Evolutionary conservation across 2,329 filamentous ascomycete genomes (phyloP).

Genomic region (Akanthomyces lecanii): DNA sequence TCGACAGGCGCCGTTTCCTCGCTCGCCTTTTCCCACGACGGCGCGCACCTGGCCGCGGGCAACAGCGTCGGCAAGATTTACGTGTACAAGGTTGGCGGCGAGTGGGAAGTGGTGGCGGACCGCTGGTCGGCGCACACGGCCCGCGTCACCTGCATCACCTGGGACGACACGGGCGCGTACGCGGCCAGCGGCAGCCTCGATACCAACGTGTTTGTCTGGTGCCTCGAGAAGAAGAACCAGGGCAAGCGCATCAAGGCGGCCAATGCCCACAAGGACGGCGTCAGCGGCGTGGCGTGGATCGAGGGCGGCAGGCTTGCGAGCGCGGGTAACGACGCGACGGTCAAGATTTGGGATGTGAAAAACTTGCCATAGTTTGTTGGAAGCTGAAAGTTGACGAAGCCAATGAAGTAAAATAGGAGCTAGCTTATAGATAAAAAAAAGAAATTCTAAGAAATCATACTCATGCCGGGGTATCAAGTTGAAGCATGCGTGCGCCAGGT

Average conservation of each 20-base stretch:
- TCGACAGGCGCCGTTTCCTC: slow-evolving; percentile 70
- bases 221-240: slow-evolving; percentile 69
- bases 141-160: slow-evolving; percentile 58
- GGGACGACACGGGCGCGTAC: slow-evolving; percentile 74
- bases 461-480: slow-evolving; percentile 12
- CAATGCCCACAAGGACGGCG: slow-evolving; percentile 94
- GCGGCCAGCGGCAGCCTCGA: slow-evolving; percentile 83
- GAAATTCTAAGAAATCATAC: background rate
- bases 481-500: background rate
- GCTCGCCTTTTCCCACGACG: slow-evolving; percentile 77
- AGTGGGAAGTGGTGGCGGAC: slow-evolving; percentile 73
- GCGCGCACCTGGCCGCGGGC: slow-evolving; percentile 75
- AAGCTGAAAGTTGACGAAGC: background rate
- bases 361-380: slow-evolving; percentile 25
- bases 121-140: slow-evolving; percentile 60
- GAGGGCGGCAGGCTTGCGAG: slow-evolving; percentile 67
- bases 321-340: slow-evolving; percentile 78
- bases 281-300: slow-evolving; percentile 82
- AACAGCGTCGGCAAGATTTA: slow-evolving; percentile 83
- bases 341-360: slow-evolving; percentile 73
- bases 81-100: slow-evolving; percentile 58
- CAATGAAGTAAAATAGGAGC: background rate
- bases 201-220: slow-evolving; percentile 92
- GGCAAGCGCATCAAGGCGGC: slow-evolving; percentile 77
- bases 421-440: background rate